A percentile compares a stretch with the other conserved stretches of the same genome.
Evolutionary conservation across 768 basidiomycete species (phyloP).

Genomic region (Panaeolus papilionaceus): DNA sequence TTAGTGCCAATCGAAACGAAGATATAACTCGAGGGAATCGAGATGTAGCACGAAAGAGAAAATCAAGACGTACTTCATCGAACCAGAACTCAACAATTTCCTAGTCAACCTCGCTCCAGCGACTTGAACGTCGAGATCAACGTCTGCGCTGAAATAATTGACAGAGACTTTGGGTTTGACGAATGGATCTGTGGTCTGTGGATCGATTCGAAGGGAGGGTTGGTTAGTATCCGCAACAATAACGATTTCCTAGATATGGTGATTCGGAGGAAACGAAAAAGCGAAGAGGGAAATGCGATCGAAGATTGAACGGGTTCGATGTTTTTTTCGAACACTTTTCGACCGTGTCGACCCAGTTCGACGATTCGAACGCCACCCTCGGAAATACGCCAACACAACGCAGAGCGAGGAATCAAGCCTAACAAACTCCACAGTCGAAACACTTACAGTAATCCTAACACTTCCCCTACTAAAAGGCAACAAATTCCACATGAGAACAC

Average conservation of each 20-base stretch:
- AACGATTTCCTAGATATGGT: too few relatives aligned
- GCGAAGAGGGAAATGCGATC: too few relatives aligned
- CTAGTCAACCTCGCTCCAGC: constrained; percentile 53
- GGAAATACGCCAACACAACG: too few relatives aligned
- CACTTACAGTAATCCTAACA: constrained; percentile 49
- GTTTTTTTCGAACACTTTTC: too few relatives aligned
- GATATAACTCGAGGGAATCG: too few relatives aligned
- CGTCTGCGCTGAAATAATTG: constrained; percentile 56
- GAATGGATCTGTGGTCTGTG: constrained; percentile 55
- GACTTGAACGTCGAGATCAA: constrained; percentile 57
- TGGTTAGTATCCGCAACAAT: too few relatives aligned
- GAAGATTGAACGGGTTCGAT: too few relatives aligned
- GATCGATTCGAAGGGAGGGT: too few relatives aligned
- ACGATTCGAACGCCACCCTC: too few relatives aligned
- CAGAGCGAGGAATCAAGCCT: background rate
- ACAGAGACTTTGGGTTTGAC: constrained; percentile 51
- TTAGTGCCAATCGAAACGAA: too few relatives aligned
- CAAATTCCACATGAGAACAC: constrained; percentile 59
- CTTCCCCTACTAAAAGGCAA: constrained; percentile 61
- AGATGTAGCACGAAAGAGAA: background rate
- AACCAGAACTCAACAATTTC: constrained; percentile 45
- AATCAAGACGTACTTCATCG: constrained; percentile 42
- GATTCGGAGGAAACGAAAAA: too few relatives aligned
- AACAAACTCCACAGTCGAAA: background rate
- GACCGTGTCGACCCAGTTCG: too few relatives aligned